phyloP scores from a whole-genome alignment of 2,329 filamentous ascomycete species.

The Ceratocystis lukuohia region DNA sequence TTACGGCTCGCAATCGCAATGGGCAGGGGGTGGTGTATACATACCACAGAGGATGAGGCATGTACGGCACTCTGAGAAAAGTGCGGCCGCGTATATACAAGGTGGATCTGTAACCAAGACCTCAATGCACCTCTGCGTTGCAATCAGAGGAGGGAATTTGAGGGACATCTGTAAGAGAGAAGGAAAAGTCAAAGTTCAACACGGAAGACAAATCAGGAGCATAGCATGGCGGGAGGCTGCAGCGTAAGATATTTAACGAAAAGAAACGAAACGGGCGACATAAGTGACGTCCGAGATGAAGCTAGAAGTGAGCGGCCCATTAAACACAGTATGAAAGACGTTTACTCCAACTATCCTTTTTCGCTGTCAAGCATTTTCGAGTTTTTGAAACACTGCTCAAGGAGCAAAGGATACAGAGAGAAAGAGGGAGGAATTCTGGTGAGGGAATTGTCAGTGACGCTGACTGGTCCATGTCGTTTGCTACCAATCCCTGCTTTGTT shows the following conservation, averaged over 20 bases:
- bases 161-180: not conserved
- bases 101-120: not conserved
- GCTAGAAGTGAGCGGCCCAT: constrained; percentile 3
- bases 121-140: not conserved
- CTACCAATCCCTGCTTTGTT: constrained; percentile 7
- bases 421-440: too few relatives aligned
- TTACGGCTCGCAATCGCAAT: not conserved
- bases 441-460: not conserved
- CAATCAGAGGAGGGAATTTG: not conserved
- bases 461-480: not conserved
- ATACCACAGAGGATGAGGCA: not conserved
- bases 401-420: not conserved
- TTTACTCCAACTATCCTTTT: constrained; percentile 1
- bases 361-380: not conserved
- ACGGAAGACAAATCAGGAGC: not conserved
- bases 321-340: constrained; percentile 3
- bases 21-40: not conserved
- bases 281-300: not conserved
- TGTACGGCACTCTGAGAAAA: not conserved
- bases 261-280: not conserved
- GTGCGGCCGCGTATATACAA: not conserved
- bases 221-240: not conserved
- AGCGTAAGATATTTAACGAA: constrained; percentile 9
- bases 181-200: constrained; percentile 8
- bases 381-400: too few relatives aligned